A percentile compares a stretch with the other conserved stretches of the same genome.
These are phyloP conservation scores for Podospora pseudopauciseta DNA, from an alignment of 495 filamentous ascomycete genomes.

Conservation along the genomic window DNA sequence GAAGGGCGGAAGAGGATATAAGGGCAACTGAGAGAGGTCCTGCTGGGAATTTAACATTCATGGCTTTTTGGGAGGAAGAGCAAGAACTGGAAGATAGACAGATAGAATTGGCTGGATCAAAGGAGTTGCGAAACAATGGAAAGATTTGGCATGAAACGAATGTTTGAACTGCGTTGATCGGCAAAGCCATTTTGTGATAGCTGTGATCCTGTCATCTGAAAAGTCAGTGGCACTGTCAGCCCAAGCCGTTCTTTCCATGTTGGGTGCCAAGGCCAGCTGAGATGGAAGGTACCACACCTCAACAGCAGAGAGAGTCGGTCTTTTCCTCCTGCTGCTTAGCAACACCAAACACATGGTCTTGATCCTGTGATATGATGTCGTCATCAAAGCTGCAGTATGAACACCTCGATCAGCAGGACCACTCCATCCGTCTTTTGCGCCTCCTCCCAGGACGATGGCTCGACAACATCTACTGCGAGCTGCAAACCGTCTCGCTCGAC, in stretches of 20 bases:
- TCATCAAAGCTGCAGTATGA: not conserved
- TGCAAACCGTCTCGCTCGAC: slow-evolving; percentile 6
- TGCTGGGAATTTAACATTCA: not conserved
- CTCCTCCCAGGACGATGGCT: slow-evolving; percentile 7
- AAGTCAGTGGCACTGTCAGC: not conserved
- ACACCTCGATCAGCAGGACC: not conserved
- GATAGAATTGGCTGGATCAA: not conserved
- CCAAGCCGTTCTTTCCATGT: not conserved
- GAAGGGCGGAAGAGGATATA: not conserved
- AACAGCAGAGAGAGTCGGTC: too few species aligned
- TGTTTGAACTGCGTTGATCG: too few species aligned
- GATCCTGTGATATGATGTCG: not conserved
- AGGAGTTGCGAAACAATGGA: too few species aligned
- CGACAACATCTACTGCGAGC: slow-evolving; percentile 3
- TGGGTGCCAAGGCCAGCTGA: not conserved
- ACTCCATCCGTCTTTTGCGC: not conserved
- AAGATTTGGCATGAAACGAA: too few species aligned
- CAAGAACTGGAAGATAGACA: not conserved
- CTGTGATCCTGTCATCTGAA: not conserved
- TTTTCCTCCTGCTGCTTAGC: not conserved
- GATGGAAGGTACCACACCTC: not conserved
- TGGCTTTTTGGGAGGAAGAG: not conserved
- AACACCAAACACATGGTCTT: not conserved
- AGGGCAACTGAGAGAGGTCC: not conserved
- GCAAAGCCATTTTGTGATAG: not conserved